Evolutionary conservation across 768 basidiomycete genomes (phyloP), one percentile per base, ranked within the genome.

Genomic region (Collybiopsis luxurians): DNA sequence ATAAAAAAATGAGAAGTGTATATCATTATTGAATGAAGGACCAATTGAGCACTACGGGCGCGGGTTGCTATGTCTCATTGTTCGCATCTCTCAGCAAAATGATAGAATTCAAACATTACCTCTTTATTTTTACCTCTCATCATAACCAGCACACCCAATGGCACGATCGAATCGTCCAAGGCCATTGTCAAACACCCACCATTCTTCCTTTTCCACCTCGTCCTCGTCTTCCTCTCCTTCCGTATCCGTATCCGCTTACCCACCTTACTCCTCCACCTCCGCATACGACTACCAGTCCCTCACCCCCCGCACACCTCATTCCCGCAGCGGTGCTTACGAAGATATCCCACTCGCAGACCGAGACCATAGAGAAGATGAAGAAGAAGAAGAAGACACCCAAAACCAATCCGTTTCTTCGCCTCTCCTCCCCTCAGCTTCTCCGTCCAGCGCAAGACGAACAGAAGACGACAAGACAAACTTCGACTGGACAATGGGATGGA

Each of bases 261-360:
- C 46, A 1, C 27, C 31, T 34, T 31, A 21, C 15, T 27, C 50
- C 24, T 21, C 50, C 12, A 34, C 24, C 5, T 51, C 50, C 21
- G 47, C 55, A n/a, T 43, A 39, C 34, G 55, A 39, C 15, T 30
- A 34, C 27, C 54, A 55, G 26, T 45, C 54, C 3, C 28, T 44
- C 4, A 44, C 42, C 10, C 45, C 44, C 28, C 44, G 47, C 19
- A 56, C 47, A 36, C 55, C 47, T 7, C 53, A 30, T 34, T 43
- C 42, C 11, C 40, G 53, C 26, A 36, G 31, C 26, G 51, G 38
- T 13, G 40, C 10, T 23, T 42, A 54, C 27, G 43, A 30, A 1
- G 53, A 53, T 28, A 21, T 11, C 23, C 23, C 34, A 42, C 31
- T 53, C 10, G 38, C 34, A 38, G 42, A 44, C 17, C 2, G 15